Evolutionary conservation across 345 rosid genomes (phyloP).

Genomic region (Eutrema japonicum): DNA sequence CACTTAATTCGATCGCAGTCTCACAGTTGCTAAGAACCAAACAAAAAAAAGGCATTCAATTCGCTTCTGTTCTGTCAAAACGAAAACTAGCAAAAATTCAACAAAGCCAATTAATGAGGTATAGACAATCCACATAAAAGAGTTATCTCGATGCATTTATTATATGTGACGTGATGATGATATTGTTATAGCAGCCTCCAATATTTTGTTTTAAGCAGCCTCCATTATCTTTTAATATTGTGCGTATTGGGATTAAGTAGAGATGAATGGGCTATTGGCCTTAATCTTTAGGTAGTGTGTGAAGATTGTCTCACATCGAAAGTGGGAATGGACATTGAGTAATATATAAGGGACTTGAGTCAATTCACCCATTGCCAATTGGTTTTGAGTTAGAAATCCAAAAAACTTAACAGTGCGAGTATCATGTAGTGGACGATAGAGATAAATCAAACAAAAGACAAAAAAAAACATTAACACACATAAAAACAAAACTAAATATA

Average conservation of each 20-base stretch:
- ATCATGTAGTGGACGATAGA: slow-evolving; percentile 18
- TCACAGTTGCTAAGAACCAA: slow-evolving; percentile 8
- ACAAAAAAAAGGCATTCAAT: not conserved
- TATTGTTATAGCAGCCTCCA: slow-evolving; percentile 20
- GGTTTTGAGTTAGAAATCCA: no score
- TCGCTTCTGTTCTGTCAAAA: slow-evolving; percentile 19
- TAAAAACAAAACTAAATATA: slow-evolving; percentile 16
- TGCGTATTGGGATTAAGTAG: no score
- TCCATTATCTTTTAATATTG: not conserved
- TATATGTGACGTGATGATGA: slow-evolving; percentile 25
- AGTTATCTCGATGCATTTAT: slow-evolving; percentile 30
- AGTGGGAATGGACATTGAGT: no score
- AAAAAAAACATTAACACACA: not conserved
- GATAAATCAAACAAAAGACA: not conserved
- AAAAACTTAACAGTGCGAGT: no score
- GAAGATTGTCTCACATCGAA: no score
- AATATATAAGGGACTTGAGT: no score
- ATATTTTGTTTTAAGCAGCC: slow-evolving; percentile 17
- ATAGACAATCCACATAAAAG: slow-evolving; percentile 17
- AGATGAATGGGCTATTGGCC: no score
- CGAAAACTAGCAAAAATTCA: slow-evolving; percentile 29
- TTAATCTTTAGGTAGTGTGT: no score
- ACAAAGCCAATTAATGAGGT: slow-evolving; percentile 26
- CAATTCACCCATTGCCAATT: no score
- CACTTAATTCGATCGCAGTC: slow-evolving; percentile 35